Base-by-base conservation (phyloP, 352 stramenopile species). In the Pythium brachiatum region DNA sequence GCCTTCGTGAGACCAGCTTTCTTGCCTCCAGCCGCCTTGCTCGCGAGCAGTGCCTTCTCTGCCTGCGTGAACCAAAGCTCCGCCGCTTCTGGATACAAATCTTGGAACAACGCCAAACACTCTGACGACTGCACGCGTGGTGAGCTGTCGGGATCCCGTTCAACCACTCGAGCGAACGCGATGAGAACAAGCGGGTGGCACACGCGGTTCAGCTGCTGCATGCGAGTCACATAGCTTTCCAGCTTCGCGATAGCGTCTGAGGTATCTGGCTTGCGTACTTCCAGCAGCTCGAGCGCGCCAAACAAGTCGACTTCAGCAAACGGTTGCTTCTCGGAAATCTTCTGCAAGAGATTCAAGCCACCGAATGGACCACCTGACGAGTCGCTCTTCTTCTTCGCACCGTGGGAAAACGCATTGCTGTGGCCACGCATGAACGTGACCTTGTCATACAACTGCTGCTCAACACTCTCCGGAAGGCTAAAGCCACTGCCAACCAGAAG, bases 101-200 rank as follows among this genome's bases (percentile, higher is more conserved):
- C 55, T 26, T 73, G 54, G 34, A 94, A 88, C 2, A 88, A 51
- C 39, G 73, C 44, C 18, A 87, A 48, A 5, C 88, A 67, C 43
- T 85, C 76, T 20, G 20, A 15, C 32, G 69, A 57, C 32, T 74
- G 50, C 8, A 73, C 66, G 18, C 36, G 53, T 9, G 65, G 21
- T 11, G 36, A 47, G n/a, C 38, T 32, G 5, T 27, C 26, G 8
- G 46, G 43, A 20, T 57, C 38, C 1, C 75, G 74, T 32, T 25
- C 57, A 11, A 72, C 46, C 4, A 85, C 44, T 7, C 81, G 73
- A 29, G 69, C 78, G 16, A 90, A 66, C 3, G 76, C 79, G 15
- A 92, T 21, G 23, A 92, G 56, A 18, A 89, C 66, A 2, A 89
- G 58, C 12, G 83, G 83, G 31, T 92, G 83, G 1, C 72, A 78